Evolutionary conservation across 768 basidiomycete species (phyloP).

Genomic region (Candolleomyces eurysporus): DNA sequence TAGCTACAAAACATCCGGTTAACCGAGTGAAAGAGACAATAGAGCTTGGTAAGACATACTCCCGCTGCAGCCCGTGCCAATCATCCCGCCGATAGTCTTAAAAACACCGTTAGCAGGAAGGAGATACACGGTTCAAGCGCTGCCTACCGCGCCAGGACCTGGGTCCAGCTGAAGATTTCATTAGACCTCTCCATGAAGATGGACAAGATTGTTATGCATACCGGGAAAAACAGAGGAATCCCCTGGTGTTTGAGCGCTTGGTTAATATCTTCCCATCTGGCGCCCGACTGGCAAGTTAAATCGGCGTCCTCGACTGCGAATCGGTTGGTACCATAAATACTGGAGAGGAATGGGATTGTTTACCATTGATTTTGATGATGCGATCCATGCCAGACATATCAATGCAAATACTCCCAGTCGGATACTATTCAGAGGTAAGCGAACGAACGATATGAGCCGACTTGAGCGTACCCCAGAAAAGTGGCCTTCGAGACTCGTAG

Average conservation of each 20-base stretch:
- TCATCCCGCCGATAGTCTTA: conserved; percentile 86
- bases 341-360: conserved; percentile 4
- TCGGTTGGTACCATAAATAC: not conserved
- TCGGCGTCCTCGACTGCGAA: conserved; percentile 66
- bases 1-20: conserved; percentile 43
- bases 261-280: conserved; percentile 80
- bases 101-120: not conserved
- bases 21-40: not conserved
- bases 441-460: conserved; percentile 1
- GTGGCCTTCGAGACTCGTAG: conserved; percentile 87
- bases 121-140: not conserved
- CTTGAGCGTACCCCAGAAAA: conserved; percentile 57
- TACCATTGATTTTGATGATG: conserved; percentile 75
- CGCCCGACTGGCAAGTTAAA: conserved; percentile 73
- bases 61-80: conserved; percentile 82
- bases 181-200: not conserved
- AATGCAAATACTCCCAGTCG: conserved; percentile 71
- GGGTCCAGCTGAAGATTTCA: conserved; percentile 55
- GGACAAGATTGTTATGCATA: conserved; percentile 21
- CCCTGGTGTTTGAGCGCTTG: conserved; percentile 60
- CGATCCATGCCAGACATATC: conserved; percentile 84
- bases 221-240: conserved; percentile 85
- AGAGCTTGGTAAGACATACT: conserved; percentile 45
- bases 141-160: conserved; percentile 65
- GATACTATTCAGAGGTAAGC: conserved; percentile 31